Percentiles rank a stretch among this genome's conserved stretches.
phyloP scores from a whole-genome alignment of 805 yeast genomes.

The Ogataea sp. region DNA sequence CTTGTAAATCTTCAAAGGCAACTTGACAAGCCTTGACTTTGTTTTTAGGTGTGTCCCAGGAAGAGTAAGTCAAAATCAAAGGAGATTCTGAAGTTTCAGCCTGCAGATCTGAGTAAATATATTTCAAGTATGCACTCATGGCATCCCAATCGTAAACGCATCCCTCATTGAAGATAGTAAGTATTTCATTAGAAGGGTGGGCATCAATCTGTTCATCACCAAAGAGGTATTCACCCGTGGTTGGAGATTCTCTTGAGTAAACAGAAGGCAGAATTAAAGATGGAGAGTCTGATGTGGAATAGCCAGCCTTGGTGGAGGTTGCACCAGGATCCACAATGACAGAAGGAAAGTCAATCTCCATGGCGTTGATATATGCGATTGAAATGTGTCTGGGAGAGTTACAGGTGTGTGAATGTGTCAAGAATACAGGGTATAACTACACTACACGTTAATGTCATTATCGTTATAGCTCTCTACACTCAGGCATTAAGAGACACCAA shows the following conservation, averaged over 20 bases:
- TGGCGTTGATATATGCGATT: conserved; percentile 5
- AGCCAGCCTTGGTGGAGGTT: conserved; percentile 58
- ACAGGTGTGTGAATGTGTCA: too few relatives aligned
- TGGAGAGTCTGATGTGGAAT: conserved; percentile 59
- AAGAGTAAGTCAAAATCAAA: conserved; percentile 44
- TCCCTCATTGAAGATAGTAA: conserved; percentile 57
- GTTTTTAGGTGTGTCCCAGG: conserved; percentile 60
- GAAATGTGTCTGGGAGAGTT: neutral
- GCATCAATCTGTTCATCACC: conserved; percentile 37
- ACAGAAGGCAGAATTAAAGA: conserved; percentile 47
- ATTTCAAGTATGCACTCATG: conserved; percentile 57
- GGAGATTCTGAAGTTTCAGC: conserved; percentile 49
- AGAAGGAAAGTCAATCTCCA: conserved; percentile 39
- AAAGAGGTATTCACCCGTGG: conserved; percentile 16
- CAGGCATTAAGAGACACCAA: too few relatives aligned
- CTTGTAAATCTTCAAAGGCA: conserved; percentile 66
- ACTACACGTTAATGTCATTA: too few relatives aligned
- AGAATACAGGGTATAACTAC: too few relatives aligned
- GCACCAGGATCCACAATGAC: conserved; percentile 68
- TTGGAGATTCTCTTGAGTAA: conserved; percentile 33
- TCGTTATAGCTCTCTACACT: too few relatives aligned
- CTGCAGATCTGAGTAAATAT: conserved; percentile 47
- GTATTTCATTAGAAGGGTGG: conserved; percentile 38
- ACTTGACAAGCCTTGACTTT: conserved; percentile 53
- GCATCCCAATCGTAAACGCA: conserved; percentile 67